Base-by-base conservation (phyloP, 257 asterid genomes). In the Ilex aquifolium region DNA sequence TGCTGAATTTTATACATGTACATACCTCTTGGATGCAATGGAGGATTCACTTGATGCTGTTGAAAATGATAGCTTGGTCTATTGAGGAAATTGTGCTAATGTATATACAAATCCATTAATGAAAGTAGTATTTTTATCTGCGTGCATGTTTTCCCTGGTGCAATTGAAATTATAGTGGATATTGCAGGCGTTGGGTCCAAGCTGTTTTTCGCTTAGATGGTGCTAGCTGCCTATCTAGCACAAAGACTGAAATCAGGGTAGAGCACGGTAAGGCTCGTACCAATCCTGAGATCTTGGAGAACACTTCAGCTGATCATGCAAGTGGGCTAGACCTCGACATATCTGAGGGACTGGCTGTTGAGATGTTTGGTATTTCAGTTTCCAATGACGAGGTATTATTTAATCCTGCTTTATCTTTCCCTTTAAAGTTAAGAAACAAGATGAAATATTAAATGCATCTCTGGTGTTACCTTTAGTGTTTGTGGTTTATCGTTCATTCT, bases 171-270 rank as follows among this genome's bases (percentile, higher is more conserved):
- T 21, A 21, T 21, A 21, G 27, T 21, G 27, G 27, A 21, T 21
- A 21, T 68, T 65, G 60, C 85, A 92, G 99, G 85, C 86, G 96
- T 57, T 92, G 99, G 97, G 85, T 89, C 76, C 99, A 92, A 75
- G 96, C 99, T 73, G 99, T 85, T 51, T 92, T 92, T 69, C 71
- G 74, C 67, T 58, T 55, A 54, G 56, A 69, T 50, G 77, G 74
- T 64, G 53, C 73, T 55, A 63, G 36, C 32, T 31, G 46, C 60
- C 27, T 36, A 57, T 56, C 68, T 31, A 60, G 60, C 32, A 59
- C 64, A 39, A 71, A 56, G 44, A 61, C 73, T 32, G 72, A 59
- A 54, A 61, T 65, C 67, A 73, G 60, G 66, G 49, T 21, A 17
- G 56, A 60, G 31, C 57, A 60, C 55, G 65, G 74, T 60, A 71